These are phyloP conservation scores for Ophiocytium majus DNA, from an alignment of 352 stramenopile species.

Conservation along the genomic window DNA sequence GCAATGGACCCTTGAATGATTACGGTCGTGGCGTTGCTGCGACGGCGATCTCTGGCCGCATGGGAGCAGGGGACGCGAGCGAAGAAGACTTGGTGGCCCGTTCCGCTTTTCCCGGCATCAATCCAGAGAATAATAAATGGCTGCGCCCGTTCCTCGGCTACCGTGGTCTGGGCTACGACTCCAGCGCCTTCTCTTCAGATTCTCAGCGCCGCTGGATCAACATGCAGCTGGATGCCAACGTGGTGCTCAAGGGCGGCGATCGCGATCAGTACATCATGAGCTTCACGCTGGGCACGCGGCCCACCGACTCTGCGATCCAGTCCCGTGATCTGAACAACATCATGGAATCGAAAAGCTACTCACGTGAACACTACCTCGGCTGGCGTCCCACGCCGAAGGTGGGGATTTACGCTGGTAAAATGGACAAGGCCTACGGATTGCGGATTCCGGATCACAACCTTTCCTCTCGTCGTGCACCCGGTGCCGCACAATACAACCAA, in stretches of 20 bases:
- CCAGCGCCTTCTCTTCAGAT: not conserved
- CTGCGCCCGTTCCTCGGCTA: not conserved
- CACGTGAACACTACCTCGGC: conserved; percentile 1
- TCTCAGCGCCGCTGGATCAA: not conserved
- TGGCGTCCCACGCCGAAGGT: not conserved
- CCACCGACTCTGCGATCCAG: not conserved
- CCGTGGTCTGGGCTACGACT: not conserved
- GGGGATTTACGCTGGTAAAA: not conserved
- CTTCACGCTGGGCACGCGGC: not conserved
- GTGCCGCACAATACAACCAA: not conserved
- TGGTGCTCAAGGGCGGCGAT: not conserved
- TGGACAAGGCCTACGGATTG: conserved; percentile 3
- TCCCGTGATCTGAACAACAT: no score
- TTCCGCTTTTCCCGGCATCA: not conserved
- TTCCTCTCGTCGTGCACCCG: not conserved
- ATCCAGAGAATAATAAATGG: not conserved
- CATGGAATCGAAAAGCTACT: not conserved
- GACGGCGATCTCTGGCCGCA: not conserved
- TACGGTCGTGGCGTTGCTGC: conserved; percentile 5
- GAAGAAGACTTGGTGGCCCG: not conserved
- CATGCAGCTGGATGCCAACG: not conserved
- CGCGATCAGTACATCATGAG: not conserved
- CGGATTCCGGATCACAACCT: not conserved
- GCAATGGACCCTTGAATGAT: not conserved
- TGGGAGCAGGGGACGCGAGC: not conserved